These are phyloP conservation scores for Dalbergia cultrata DNA, from an alignment of 306 rosid species.

Conservation along the genomic window DNA sequence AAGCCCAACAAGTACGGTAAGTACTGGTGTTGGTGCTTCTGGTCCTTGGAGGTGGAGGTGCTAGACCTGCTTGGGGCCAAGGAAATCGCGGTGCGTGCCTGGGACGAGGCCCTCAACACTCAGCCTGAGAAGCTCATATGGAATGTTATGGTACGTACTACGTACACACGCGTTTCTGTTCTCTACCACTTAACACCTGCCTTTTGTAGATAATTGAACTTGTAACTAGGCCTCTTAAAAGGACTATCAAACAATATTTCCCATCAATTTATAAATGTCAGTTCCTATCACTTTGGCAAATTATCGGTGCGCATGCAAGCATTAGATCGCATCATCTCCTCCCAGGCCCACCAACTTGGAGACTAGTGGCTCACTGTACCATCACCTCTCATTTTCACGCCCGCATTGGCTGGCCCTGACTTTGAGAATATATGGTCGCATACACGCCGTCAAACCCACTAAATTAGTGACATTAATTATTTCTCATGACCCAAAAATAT, in stretches of 20 bases:
- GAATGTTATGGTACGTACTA: conserved; percentile 74
- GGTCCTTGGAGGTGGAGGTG: conserved; percentile 85
- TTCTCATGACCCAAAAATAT: neutral
- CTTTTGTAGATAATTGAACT: neutral
- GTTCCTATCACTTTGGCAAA: neutral
- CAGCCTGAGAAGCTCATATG: conserved; percentile 91
- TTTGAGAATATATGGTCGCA: neutral
- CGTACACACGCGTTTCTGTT: neutral
- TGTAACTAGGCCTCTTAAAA: neutral
- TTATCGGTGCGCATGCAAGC: neutral
- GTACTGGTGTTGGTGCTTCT: conserved; percentile 96
- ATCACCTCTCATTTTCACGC: conserved; percentile 3
- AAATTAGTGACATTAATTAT: neutral
- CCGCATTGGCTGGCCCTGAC: neutral
- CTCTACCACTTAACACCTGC: too few species aligned
- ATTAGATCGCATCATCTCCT: conserved; percentile 3
- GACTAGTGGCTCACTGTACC: neutral
- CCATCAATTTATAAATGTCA: too few species aligned
- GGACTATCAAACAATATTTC: too few species aligned
- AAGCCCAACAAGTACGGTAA: conserved; percentile 80
- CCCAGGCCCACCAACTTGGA: neutral
- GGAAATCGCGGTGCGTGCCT: conserved; percentile 83
- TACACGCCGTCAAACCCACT: neutral
- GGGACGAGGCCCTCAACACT: conserved; percentile 88
- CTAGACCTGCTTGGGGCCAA: conserved; percentile 67